A percentile compares a stretch with the other conserved stretches of the same genome.
These are phyloP conservation scores for Ophiobolus disseminans DNA, from an alignment of 2,329 filamentous ascomycete genomes.

Conservation along the genomic window DNA sequence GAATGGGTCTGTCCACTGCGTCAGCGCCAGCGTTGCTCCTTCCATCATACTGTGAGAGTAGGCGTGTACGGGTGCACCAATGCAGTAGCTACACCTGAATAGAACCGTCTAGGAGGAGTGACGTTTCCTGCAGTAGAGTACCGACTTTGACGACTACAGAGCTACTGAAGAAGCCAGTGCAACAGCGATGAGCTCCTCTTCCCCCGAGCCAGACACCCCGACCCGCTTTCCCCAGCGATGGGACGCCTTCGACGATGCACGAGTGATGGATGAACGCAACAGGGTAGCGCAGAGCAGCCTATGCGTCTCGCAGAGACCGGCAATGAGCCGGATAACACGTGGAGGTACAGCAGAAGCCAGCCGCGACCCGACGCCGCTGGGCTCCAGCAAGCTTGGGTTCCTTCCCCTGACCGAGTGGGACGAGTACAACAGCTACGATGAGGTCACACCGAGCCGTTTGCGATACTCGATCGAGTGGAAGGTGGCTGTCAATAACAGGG, in stretches of 20 bases:
- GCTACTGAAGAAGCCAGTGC: not conserved
- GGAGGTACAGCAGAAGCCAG: not conserved
- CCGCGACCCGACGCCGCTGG: not conserved
- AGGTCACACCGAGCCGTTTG: conserved; percentile 2
- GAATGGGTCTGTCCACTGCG: not conserved
- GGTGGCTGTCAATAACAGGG: conserved; percentile 12
- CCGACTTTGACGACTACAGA: not conserved
- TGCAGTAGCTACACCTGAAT: not conserved
- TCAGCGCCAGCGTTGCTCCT: not conserved
- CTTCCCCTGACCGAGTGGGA: conserved; percentile 8
- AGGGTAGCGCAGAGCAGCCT: not conserved
- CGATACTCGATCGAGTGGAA: conserved; percentile 15
- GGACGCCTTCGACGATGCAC: conserved; percentile 6
- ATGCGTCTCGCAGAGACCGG: not conserved
- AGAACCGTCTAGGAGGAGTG: not conserved
- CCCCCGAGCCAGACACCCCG: conserved; percentile 4
- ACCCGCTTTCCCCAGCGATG: conserved; percentile 6
- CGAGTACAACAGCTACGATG: conserved; percentile 9
- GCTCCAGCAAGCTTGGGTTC: conserved; percentile 5
- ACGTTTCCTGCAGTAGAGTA: not conserved
- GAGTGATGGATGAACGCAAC: conserved; percentile 4
- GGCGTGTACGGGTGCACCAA: not conserved
- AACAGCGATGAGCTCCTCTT: conserved; percentile 6
- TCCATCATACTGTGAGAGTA: not conserved
- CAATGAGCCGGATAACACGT: not conserved